A percentile compares a stretch with the other conserved stretches of the same genome.
Conservation (phyloP, 371 early-diverging fungal genomes). For the Mortierella sp. region DNA sequence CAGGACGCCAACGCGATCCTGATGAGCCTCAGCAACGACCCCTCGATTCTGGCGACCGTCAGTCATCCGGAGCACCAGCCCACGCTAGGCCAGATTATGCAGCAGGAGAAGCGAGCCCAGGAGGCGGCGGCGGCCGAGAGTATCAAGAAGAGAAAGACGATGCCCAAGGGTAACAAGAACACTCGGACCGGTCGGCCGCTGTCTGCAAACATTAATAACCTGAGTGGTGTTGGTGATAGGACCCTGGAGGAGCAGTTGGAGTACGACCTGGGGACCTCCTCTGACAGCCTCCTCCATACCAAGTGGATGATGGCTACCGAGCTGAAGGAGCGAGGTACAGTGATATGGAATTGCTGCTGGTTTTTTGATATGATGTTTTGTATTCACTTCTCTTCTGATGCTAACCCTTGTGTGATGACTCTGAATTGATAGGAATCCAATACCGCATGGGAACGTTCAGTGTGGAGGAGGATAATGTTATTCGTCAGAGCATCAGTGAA, state of each 20-base stretch:
- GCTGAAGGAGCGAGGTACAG: constrained; percentile 54
- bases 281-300: constrained; percentile 46
- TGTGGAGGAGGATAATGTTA: constrained; percentile 45
- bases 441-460: constrained; percentile 53
- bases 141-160: background rate
- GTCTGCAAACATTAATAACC: too few relatives aligned
- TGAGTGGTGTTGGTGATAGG: background rate
- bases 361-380: too few relatives aligned
- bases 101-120: background rate
- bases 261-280: background rate
- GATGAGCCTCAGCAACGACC: constrained; percentile 26
- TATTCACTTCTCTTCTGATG: too few relatives aligned
- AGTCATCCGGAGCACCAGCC: constrained; percentile 11
- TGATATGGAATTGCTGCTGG: too few relatives aligned
- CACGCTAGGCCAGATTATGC: constrained; percentile 3
- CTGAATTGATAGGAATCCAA: constrained; percentile 32
- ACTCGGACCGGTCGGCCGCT: background rate
- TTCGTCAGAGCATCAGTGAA: constrained; percentile 49
- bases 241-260: constrained; percentile 4
- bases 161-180: background rate
- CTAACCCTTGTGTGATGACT: too few relatives aligned
- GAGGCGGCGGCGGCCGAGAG: background rate
- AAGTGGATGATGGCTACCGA: constrained; percentile 58
- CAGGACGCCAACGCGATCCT: constrained; percentile 16
- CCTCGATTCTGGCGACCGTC: constrained; percentile 34